phyloP scores from a whole-genome alignment of 2,329 filamentous ascomycete genomes.

The Cyclaneusma minus region DNA sequence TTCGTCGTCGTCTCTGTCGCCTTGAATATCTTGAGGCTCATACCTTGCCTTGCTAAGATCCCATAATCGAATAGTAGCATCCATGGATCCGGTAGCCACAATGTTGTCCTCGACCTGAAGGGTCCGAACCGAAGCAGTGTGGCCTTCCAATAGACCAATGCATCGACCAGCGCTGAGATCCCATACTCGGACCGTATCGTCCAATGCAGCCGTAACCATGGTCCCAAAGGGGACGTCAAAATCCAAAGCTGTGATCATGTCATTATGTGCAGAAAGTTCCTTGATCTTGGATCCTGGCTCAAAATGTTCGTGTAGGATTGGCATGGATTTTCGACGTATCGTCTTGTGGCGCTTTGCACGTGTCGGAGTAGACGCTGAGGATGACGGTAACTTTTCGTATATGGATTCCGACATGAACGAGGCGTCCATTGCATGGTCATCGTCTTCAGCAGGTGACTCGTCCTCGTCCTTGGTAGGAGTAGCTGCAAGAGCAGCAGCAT shows the following conservation, averaged over 20 bases:
- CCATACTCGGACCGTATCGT: constrained; percentile 93
- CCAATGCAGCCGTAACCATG: constrained; percentile 79
- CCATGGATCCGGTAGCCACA: constrained; percentile 84
- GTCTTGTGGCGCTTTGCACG: constrained; percentile 37
- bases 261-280: constrained; percentile 76
- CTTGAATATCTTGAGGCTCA: constrained; percentile 48
- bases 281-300: constrained; percentile 78
- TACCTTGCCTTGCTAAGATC: constrained; percentile 83
- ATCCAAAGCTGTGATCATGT: constrained; percentile 78
- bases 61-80: constrained; percentile 90
- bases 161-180: constrained; percentile 87
- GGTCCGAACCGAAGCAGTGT: constrained; percentile 83
- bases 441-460: constrained; percentile 31
- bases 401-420: constrained; percentile 97
- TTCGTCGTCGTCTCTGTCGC: constrained; percentile 40
- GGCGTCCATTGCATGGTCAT: constrained; percentile 33
- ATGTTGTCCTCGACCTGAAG: constrained; percentile 94
- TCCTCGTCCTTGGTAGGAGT: constrained; percentile 30
- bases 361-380: constrained; percentile 30
- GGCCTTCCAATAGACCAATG: constrained; percentile 81
- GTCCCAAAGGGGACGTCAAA: constrained; percentile 97
- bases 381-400: constrained; percentile 72
- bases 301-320: constrained; percentile 89
- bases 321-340: constrained; percentile 69
- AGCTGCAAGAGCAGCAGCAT: constrained; percentile 39